A percentile compares a stretch with the other conserved stretches of the same genome.
phyloP scores from a whole-genome alignment of 495 filamentous ascomycete species.

The Penicillium coprophilum region DNA sequence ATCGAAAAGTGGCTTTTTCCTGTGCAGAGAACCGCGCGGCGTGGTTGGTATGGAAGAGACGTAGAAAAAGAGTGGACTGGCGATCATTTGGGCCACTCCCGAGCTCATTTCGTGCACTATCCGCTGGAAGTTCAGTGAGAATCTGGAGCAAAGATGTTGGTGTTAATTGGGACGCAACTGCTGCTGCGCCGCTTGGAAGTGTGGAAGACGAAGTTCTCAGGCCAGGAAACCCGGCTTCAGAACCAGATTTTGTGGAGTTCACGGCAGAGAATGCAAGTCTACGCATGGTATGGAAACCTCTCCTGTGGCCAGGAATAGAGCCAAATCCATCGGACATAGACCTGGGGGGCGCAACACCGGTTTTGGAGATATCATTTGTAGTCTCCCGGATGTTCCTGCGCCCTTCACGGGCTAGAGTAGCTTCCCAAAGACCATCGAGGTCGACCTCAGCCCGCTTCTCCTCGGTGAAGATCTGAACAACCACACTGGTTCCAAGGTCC shows the following conservation, averaged over 20 bases:
- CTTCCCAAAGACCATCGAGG: slow-evolving; percentile 77
- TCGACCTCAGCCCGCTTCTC: slow-evolving; percentile 79
- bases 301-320: slow-evolving; percentile 18
- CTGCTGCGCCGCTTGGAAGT: slow-evolving; percentile 1
- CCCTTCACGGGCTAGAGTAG: slow-evolving; percentile 45
- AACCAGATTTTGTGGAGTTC: not conserved
- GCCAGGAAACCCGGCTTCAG: slow-evolving; percentile 2
- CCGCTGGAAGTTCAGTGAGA: slow-evolving; percentile 31
- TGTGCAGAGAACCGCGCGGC: slow-evolving; percentile 31
- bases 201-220: not conserved
- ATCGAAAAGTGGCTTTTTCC: slow-evolving; percentile 28
- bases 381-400: slow-evolving; percentile 32
- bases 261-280: slow-evolving; percentile 14
- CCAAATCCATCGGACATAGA: slow-evolving; percentile 23
- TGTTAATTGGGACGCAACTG: slow-evolving; percentile 11
- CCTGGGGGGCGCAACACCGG: slow-evolving; percentile 21
- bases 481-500: slow-evolving; percentile 59
- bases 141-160: slow-evolving; percentile 35
- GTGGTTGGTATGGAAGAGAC: slow-evolving; percentile 39
- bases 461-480: slow-evolving; percentile 89
- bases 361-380: slow-evolving; percentile 1
- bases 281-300: slow-evolving; percentile 23
- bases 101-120: slow-evolving; percentile 35
- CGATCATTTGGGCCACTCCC: slow-evolving; percentile 43
- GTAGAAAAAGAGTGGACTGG: slow-evolving; percentile 50